Base-by-base conservation (phyloP, 495 filamentous ascomycete genomes). In the Neurospora sp. region DNA sequence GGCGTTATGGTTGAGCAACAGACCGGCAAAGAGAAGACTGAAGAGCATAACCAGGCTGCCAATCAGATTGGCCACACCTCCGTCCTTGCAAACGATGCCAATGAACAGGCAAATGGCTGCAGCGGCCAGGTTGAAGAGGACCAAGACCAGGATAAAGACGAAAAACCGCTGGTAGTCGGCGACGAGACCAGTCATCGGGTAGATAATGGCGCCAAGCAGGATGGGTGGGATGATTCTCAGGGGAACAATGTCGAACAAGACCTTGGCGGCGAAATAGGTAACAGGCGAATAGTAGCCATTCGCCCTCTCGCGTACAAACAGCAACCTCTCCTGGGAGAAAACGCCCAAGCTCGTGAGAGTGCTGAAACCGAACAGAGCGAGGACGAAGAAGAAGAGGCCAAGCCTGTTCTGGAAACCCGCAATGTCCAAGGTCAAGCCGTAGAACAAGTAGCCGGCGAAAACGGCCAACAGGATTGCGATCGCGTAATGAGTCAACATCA, bases 401-500 rank as follows among this genome's bases (percentile, higher is more conserved):
- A 99, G 90, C 22, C 96, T 89, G 81, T 99, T 98, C 80, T 99
- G 96, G 87, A 99, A 99, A 65, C 96, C 96, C 72, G 92, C 90
- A 78, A 99, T 97, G 78, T 98, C 93, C 79, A 96, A 92, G 27
- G 93, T 97, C 74, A 99, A 83, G 8, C 96, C 96, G 74, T 97
- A 99, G 86, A 98, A 99, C 31, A 99, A 89, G 80, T 90, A 98
- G 20, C 96, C 96, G 40, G 94, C 94, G 69, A 99, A 90, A 37
- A 97, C 94, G 20, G 94, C 96, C 14, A 99, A 88, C 1, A 98
- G 83, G 74, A 99, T 98, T 27, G 96, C 93, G 75, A 98, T 98
- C n/a, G 94, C 95, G 80, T 99, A 99, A 83, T 99, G 96, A 0
- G 96, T 97, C 68, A 99, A 87, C 96, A 99, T 99, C 65, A 99